phyloP scores from a whole-genome alignment of 2,329 filamentous ascomycete genomes.

The Scytalidium sp. region DNA sequence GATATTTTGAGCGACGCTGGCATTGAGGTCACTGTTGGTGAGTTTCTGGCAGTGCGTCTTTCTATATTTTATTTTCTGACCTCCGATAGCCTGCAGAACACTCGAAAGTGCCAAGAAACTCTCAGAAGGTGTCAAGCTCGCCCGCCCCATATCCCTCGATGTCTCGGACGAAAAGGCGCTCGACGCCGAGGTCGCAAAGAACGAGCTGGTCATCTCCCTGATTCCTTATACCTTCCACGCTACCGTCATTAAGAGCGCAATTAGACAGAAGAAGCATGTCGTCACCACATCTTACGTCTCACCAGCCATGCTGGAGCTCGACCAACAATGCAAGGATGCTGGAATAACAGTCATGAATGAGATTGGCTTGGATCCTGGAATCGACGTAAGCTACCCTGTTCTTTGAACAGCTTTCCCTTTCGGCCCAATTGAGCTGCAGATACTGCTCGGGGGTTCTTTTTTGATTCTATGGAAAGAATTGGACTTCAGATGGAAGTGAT shows the following conservation, averaged over 20 bases:
- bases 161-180: conserved; percentile 74
- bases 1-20: conserved; percentile 56
- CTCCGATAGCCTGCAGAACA: conserved; percentile 69
- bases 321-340: conserved; percentile 78
- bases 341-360: conserved; percentile 98
- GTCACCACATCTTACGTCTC: conserved; percentile 95
- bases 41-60: conserved; percentile 9
- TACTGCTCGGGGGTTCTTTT: conserved; percentile 21
- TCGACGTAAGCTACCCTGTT: conserved; percentile 42
- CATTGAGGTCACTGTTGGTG: conserved; percentile 55
- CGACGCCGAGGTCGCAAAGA: conserved; percentile 75
- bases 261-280: conserved; percentile 91
- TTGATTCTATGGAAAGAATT: too few relatives aligned
- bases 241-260: conserved; percentile 87
- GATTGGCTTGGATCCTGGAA: conserved; percentile 75
- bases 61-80: not conserved
- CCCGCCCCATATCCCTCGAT: conserved; percentile 78
- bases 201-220: conserved; percentile 75
- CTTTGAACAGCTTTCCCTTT: conserved; percentile 39
- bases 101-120: conserved; percentile 75
- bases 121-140: conserved; percentile 66
- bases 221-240: conserved; percentile 93
- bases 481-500: too few relatives aligned
- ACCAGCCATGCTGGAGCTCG: conserved; percentile 86
- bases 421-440: conserved; percentile 20